phyloP scores from a whole-genome alignment of 2,329 filamentous ascomycete species.

The Macrophomina tecta region DNA sequence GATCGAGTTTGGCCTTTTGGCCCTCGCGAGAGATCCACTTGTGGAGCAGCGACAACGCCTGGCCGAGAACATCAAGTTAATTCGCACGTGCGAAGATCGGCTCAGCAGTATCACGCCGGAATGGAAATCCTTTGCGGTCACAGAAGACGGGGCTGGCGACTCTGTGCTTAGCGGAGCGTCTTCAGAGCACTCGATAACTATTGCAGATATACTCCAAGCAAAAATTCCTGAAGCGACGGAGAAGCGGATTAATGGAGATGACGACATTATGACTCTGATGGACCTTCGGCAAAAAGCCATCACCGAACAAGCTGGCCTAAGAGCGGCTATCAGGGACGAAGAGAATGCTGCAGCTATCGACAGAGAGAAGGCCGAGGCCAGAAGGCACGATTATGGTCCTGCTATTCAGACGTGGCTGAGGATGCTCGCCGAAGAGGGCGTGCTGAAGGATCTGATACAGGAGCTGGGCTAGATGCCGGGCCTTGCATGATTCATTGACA shows the following conservation, averaged over 20 bases:
- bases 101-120: conserved; percentile 48
- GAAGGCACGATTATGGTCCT: conserved; percentile 72
- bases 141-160: conserved; percentile 33
- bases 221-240: conserved; percentile 31
- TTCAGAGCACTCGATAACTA: conserved; percentile 34
- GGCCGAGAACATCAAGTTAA: conserved; percentile 52
- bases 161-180: conserved; percentile 31
- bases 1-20: conserved; percentile 78
- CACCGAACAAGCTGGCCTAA: conserved; percentile 50
- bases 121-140: conserved; percentile 49
- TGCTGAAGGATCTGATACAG: conserved; percentile 21
- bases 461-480: conserved; percentile 15
- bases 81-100: conserved; percentile 48
- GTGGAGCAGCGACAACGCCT: conserved; percentile 52
- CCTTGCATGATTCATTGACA: neutral
- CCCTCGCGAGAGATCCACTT: conserved; percentile 72
- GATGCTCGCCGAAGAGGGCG: conserved; percentile 68
- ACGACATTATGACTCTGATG: conserved; percentile 35
- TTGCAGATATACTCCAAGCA: conserved; percentile 32
- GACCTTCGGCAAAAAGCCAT: conserved; percentile 35
- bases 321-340: conserved; percentile 58
- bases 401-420: conserved; percentile 73
- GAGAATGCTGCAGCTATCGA: conserved; percentile 54
- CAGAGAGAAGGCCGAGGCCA: conserved; percentile 58
- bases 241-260: conserved; percentile 32